A percentile compares a stretch with the other conserved stretches of the same genome.
Conservation (phyloP, 73 alveolate genomes). For the Durusdinium trenchii region DNA sequence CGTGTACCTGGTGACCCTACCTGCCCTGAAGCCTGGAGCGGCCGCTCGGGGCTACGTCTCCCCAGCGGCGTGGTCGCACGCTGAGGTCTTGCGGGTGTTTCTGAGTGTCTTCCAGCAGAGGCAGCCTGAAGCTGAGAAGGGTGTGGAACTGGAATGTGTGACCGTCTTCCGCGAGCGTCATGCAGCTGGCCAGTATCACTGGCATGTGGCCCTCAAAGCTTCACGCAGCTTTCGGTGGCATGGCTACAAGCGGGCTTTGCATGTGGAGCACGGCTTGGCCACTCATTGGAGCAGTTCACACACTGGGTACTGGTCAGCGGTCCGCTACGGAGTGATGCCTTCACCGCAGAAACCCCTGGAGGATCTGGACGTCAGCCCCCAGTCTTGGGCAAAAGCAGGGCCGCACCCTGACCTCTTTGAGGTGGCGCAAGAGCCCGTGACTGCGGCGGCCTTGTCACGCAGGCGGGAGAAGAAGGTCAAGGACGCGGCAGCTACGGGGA, state of each 20-base stretch:
- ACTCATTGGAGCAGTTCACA: conserved; percentile 55
- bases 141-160: background rate
- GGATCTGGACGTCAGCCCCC: background rate
- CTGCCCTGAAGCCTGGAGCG: background rate
- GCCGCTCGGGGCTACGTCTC: background rate
- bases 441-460: conserved; percentile 16
- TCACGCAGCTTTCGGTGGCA: conserved; percentile 35
- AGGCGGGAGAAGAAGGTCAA: conserved; percentile 27
- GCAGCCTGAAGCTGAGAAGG: background rate
- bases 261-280: conserved; percentile 21
- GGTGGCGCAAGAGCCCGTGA: conserved; percentile 23
- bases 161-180: conserved; percentile 45
- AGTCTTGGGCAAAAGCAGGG: background rate
- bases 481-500: background rate
- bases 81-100: background rate
- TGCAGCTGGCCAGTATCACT: background rate
- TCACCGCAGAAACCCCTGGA: background rate
- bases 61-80: conserved; percentile 7
- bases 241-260: background rate
- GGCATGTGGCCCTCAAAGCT: background rate
- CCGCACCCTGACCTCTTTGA: background rate
- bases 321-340: conserved; percentile 35
- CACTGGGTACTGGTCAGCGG: conserved; percentile 44
- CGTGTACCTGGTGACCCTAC: background rate
- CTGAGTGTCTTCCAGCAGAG: background rate